Conservation (phyloP, 2,329 filamentous ascomycete genomes). For the Penicillium sp. region DNA sequence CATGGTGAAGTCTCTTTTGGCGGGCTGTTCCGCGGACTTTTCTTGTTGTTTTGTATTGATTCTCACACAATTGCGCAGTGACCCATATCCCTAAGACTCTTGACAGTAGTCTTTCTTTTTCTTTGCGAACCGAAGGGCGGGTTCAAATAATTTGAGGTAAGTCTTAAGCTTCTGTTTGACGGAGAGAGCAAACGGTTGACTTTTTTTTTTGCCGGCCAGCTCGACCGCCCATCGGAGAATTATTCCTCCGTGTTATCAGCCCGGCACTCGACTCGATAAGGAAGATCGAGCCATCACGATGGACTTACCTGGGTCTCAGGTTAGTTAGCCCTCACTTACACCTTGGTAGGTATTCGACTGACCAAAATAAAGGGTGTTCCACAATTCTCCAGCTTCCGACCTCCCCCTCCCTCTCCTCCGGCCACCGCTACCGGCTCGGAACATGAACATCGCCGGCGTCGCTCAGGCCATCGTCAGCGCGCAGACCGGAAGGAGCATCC, state of each 20-base stretch:
- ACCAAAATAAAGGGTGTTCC: slow-evolving; percentile 50
- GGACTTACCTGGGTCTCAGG: slow-evolving; percentile 37
- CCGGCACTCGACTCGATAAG: slow-evolving; percentile 7
- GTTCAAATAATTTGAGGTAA: slow-evolving; percentile 3
- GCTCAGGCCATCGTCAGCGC: slow-evolving; percentile 11
- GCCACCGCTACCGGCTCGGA: slow-evolving; percentile 21
- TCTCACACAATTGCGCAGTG: slow-evolving; percentile 7
- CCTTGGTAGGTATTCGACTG: slow-evolving; percentile 1
- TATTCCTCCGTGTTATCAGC: slow-evolving; percentile 27
- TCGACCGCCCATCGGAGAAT: slow-evolving; percentile 18
- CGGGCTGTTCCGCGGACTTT: not conserved
- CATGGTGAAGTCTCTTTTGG: slow-evolving; percentile 53
- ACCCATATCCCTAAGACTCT: slow-evolving; percentile 1
- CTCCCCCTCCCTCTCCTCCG: slow-evolving; percentile 37
- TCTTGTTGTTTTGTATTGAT: not conserved
- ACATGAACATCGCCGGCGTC: slow-evolving; percentile 19
- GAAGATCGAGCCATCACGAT: slow-evolving; percentile 29
- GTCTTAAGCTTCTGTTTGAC: slow-evolving; percentile 1
- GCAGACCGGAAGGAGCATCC: not conserved
- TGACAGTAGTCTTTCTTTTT: not conserved
- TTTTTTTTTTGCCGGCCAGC: slow-evolving; percentile 33
- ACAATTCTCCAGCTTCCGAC: slow-evolving; percentile 73
- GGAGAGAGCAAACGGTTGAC: slow-evolving; percentile 16
- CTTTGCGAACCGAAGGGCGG: not conserved
- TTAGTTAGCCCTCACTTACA: slow-evolving; percentile 18